Percentiles rank a stretch among this genome's conserved stretches.
These are phyloP conservation scores for Penicillium sp. DNA, from an alignment of 2,329 filamentous ascomycete species.

Conservation along the genomic window DNA sequence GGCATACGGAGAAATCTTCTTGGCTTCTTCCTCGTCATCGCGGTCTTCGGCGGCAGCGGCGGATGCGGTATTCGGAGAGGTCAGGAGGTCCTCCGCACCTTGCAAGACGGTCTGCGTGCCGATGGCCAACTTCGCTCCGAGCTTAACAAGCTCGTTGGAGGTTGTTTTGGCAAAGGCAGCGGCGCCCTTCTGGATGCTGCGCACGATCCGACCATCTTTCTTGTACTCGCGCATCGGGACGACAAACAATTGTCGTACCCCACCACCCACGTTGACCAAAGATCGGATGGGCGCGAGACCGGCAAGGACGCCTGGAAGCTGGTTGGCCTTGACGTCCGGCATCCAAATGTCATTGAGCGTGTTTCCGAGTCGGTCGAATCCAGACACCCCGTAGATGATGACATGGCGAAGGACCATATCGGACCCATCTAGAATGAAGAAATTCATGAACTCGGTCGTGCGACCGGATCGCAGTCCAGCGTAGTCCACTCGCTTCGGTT, in stretches of 20 bases:
- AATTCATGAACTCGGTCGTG: constrained; percentile 99
- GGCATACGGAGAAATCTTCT: constrained; percentile 87
- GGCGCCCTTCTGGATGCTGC: constrained; percentile 89
- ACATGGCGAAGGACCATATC: constrained; percentile 84
- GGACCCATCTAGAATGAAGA: constrained; percentile 86
- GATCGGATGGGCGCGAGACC: constrained; percentile 89
- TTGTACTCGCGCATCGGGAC: constrained; percentile 90
- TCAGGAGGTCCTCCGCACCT: constrained; percentile 79
- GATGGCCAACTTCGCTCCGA: constrained; percentile 91
- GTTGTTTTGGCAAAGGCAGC: constrained; percentile 90
- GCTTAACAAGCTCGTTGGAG: constrained; percentile 87
- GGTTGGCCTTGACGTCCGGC: constrained; percentile 86
- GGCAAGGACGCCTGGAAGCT: constrained; percentile 84
- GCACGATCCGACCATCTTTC: constrained; percentile 89
- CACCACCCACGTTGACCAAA: constrained; percentile 86
- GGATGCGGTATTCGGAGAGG: constrained; percentile 36
- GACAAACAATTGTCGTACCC: constrained; percentile 82
- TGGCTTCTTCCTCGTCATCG: constrained; percentile 69
- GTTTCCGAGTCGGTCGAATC: constrained; percentile 86
- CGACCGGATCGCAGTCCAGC: constrained; percentile 87
- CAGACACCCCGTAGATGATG: constrained; percentile 88
- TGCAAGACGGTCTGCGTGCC: constrained; percentile 93
- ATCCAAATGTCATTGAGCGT: constrained; percentile 96
- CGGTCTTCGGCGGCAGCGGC: constrained; percentile 62
- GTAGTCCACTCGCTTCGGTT: constrained; percentile 97